A percentile compares a stretch with the other conserved stretches of the same genome.
Conservation (phyloP, 2,329 filamentous ascomycete genomes). For the Lasiodiplodia hormozganensis region DNA sequence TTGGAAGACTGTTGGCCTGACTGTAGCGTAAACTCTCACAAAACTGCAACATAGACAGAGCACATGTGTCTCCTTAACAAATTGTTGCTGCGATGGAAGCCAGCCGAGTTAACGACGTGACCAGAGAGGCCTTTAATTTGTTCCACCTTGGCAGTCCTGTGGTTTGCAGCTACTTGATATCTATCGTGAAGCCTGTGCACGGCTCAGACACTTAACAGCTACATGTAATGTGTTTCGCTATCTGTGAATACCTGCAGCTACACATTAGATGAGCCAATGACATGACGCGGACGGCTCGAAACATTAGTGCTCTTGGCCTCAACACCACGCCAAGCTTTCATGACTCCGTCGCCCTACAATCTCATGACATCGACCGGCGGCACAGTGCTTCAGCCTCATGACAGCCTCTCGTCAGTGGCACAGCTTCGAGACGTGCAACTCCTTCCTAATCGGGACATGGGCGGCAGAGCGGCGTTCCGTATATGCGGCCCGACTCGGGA, state of each 20-base stretch:
- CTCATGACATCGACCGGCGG: too few relatives aligned
- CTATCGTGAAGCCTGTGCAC: neutral
- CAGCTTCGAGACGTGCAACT: neutral
- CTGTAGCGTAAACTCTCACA: too few relatives aligned
- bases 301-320: constrained; percentile 11
- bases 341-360: neutral
- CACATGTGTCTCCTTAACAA: too few relatives aligned
- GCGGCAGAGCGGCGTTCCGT: constrained; percentile 1
- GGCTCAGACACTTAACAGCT: neutral
- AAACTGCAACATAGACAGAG: too few relatives aligned
- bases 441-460: neutral
- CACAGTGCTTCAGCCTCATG: neutral
- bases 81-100: too few relatives aligned
- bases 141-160: too few relatives aligned
- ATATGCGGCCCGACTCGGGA: constrained; percentile 2
- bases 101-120: too few relatives aligned
- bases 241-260: neutral
- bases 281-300: neutral
- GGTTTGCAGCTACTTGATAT: too few relatives aligned
- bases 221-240: neutral
- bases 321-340: neutral
- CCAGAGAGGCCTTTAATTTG: too few relatives aligned
- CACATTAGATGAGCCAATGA: neutral
- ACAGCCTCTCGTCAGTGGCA: neutral
- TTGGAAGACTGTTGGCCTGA: too few relatives aligned